Conservation (phyloP, 1,284 basidiomycete species). For the Meira miltonrushii region DNA sequence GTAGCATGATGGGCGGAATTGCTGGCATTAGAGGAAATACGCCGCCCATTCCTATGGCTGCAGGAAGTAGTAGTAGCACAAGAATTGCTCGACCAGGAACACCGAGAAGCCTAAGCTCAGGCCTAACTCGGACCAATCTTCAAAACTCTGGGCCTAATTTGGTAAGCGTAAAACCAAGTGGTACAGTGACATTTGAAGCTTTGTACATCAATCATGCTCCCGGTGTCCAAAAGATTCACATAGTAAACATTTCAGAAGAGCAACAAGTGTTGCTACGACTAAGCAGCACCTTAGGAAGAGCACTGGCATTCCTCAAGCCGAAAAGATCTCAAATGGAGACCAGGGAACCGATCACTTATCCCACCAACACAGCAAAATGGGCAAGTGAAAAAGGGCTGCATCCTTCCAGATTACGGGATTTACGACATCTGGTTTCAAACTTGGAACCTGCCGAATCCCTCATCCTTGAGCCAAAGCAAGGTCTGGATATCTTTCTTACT, state of each 20-base stretch:
- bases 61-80: slow-evolving; percentile 6
- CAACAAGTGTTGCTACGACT: slow-evolving; percentile 31
- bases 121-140: not conserved
- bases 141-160: slow-evolving; percentile 11
- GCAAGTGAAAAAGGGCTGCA: slow-evolving; percentile 37
- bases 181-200: slow-evolving; percentile 18
- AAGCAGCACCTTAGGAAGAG: slow-evolving; percentile 34
- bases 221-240: slow-evolving; percentile 25
- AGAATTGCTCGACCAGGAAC: slow-evolving; percentile 14
- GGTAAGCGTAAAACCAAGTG: not conserved
- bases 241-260: slow-evolving; percentile 25
- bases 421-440: slow-evolving; percentile 45
- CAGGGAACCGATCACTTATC: slow-evolving; percentile 30
- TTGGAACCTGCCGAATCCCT: slow-evolving; percentile 38
- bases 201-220: slow-evolving; percentile 46
- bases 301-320: slow-evolving; percentile 33
- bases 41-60: slow-evolving; percentile 3
- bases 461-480: slow-evolving; percentile 30
- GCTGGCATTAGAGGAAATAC: slow-evolving; percentile 17
- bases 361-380: slow-evolving; percentile 43
- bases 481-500: slow-evolving; percentile 34
- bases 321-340: slow-evolving; percentile 24
- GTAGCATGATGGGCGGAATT: slow-evolving; percentile 18
- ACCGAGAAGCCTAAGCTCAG: not conserved
- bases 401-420: slow-evolving; percentile 35